Conservation (phyloP, 768 basidiomycete genomes). For the Hericium alpestre region DNA sequence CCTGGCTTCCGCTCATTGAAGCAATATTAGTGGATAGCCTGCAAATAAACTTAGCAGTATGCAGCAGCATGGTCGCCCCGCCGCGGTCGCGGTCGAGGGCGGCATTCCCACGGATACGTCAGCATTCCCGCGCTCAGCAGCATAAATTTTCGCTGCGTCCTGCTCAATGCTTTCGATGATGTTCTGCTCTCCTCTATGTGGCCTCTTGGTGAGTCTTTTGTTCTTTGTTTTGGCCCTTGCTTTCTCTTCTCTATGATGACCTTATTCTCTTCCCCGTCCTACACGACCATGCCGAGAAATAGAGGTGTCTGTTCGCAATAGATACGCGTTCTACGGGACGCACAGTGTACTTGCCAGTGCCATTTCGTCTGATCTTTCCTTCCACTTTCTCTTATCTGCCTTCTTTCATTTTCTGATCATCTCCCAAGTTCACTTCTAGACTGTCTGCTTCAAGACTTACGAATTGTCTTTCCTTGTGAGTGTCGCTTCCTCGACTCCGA, state of each 20-base stretch:
- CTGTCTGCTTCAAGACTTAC: not conserved
- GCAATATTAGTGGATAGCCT: too few relatives aligned
- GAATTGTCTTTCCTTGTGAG: conserved; percentile 1
- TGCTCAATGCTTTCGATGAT: too few relatives aligned
- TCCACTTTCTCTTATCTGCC: not conserved
- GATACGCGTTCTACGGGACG: conserved; percentile 48
- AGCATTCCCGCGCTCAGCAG: too few relatives aligned
- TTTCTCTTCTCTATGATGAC: conserved; percentile 37
- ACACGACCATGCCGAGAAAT: conserved; percentile 80
- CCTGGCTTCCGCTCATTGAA: too few relatives aligned
- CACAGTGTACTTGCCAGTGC: conserved; percentile 83
- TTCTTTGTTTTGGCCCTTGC: not conserved
- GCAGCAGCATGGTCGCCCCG: too few relatives aligned
- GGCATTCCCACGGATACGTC: too few relatives aligned
- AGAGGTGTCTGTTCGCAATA: conserved; percentile 76
- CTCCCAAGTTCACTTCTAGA: not conserved
- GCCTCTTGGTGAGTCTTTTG: too few relatives aligned
- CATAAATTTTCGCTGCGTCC: too few relatives aligned
- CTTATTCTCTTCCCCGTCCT: conserved; percentile 87
- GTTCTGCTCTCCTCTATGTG: not conserved
- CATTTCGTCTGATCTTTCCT: conserved; percentile 18
- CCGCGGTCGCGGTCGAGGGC: too few relatives aligned
- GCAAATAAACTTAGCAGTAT: too few relatives aligned
- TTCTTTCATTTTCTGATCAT: too few relatives aligned
- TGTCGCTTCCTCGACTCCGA: not conserved